Evolutionary conservation across 768 basidiomycete species (phyloP), one percentile per base, ranked within the genome.

Genomic region (Coprinopsis cinerea): DNA sequence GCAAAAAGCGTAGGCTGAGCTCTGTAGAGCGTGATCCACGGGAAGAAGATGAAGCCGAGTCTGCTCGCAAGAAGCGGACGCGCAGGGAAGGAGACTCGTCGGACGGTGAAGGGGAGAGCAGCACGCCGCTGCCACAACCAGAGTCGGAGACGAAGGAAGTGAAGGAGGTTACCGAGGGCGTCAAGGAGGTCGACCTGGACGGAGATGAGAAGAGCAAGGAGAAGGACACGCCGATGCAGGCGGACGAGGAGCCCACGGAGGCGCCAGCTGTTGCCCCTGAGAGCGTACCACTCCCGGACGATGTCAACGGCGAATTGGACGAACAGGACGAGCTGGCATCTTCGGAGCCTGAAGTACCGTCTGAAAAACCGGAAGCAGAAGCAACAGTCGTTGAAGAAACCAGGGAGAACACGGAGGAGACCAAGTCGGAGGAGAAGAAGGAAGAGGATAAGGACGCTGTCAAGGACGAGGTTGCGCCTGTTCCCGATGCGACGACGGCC

Each of bases 101-200:
- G 22, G 45, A 45, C 28, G 45, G 25, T 3, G 51, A 69, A 70
- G 50, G 65, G 53, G 59, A 63, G 28, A 53, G 22, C 57, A 56
- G 32, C 53, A 49, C 18, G 35, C 59, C 24, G 57, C 60, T 17
- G 52, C 52, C 27, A 57, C 58, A 57, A 23, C 58, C 69, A 28
- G 69, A 66, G 48, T 59, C 56, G n/a, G 76, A 75, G 57, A 68
- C 72, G 11, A 67, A 68, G 49, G 80, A 69, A 26, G 83, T 88
- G 20, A 85, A 82, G 61, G 83, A 82, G 57, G 83, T 88, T 53
- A 85, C 84, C 0, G 61, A 76, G 58, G 85, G 84, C 3, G 87
- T 88, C 43, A 71, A 82, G 53, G 74, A 82, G 54, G 85, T 87
- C 44, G 84, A 81, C 47, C 65, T 87, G 43, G 77, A 77, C 30